Conservation (phyloP, 2,329 filamentous ascomycete species). For the Monosporascus sp. region DNA sequence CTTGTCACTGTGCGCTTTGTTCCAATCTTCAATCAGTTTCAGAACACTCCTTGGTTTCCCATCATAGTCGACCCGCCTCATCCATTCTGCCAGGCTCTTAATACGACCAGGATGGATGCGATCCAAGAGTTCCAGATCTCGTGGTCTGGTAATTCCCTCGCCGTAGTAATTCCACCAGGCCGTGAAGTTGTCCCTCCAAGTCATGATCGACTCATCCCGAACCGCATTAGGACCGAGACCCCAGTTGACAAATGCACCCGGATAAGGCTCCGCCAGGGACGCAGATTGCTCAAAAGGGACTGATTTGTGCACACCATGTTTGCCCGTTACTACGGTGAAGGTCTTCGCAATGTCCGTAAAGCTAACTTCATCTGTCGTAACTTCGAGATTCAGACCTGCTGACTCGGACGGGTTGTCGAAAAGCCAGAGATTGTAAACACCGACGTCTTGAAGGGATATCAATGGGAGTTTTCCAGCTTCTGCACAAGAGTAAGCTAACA, state of each 20-base stretch:
- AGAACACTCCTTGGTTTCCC: too few relatives aligned
- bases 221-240: conserved; percentile 31
- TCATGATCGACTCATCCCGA: conserved; percentile 30
- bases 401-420: conserved; percentile 40
- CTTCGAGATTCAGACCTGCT: conserved; percentile 40
- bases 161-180: conserved; percentile 42
- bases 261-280: neutral
- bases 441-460: conserved; percentile 42
- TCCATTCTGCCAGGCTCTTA: conserved; percentile 43
- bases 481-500: conserved; percentile 30
- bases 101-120: conserved; percentile 46
- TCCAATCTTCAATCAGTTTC: too few relatives aligned
- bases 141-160: conserved; percentile 35
- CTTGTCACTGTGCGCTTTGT: too few relatives aligned
- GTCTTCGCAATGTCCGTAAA: conserved; percentile 35
- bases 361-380: conserved; percentile 35
- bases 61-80: conserved; percentile 21
- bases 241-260: conserved; percentile 1
- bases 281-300: conserved; percentile 31
- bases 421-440: conserved; percentile 40
- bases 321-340: conserved; percentile 38
- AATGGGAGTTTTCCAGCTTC: conserved; percentile 35
- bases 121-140: conserved; percentile 45
- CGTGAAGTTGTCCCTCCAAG: conserved; percentile 41
- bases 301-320: conserved; percentile 35